phyloP scores from a whole-genome alignment of 495 filamentous ascomycete genomes.

The Talaromyces adpressus region DNA sequence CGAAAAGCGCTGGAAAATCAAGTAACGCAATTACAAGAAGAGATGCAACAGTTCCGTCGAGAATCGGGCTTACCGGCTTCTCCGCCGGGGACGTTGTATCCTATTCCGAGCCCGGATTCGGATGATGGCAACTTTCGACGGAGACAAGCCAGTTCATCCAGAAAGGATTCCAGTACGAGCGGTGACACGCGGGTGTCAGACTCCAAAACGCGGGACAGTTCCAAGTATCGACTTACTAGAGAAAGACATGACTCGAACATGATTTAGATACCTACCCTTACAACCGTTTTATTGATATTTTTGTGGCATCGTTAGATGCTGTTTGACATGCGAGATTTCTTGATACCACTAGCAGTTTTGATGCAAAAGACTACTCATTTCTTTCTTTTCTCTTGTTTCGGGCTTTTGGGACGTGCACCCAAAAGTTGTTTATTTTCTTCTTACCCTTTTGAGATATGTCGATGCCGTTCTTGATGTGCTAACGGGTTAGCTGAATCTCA shows the following conservation, averaged over 20 bases:
- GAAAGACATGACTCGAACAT: conserved; percentile 6
- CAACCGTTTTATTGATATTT: background rate
- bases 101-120: conserved; percentile 27
- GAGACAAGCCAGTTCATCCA: background rate
- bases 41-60: conserved; percentile 35
- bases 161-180: conserved; percentile 4
- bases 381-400: background rate
- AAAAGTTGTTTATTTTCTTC: background rate
- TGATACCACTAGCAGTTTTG: background rate
- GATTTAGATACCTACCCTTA: background rate
- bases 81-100: conserved; percentile 25
- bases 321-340: background rate
- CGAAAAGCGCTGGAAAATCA: conserved; percentile 47
- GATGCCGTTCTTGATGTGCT: background rate
- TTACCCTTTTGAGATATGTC: background rate
- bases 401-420: background rate
- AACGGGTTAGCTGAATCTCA: background rate
- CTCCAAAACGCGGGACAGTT: background rate
- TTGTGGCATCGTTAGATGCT: background rate
- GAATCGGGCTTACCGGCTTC: conserved; percentile 19
- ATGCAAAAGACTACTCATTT: background rate
- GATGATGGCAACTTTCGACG: conserved; percentile 16
- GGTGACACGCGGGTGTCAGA: background rate
- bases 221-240: background rate
- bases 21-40: conserved; percentile 42